Conservation (phyloP, 1,139 yeast species). For the Hemisphaericaspora xylofermentans region DNA sequence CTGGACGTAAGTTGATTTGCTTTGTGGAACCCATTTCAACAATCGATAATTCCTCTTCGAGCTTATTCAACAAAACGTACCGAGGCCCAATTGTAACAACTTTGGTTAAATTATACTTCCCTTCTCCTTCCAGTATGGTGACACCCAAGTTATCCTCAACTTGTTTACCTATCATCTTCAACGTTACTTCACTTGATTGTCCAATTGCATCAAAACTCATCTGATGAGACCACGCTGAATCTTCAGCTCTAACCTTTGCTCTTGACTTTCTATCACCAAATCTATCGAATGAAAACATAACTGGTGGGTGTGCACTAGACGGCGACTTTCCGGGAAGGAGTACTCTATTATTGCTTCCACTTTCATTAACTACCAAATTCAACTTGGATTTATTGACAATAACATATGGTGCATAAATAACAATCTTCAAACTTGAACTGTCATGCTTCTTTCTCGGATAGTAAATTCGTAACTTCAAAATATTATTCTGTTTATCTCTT, state of each 20-base stretch:
- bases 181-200: slow-evolving; percentile 64
- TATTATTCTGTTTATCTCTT: slow-evolving; percentile 22
- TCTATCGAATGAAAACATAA: slow-evolving; percentile 80
- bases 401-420: slow-evolving; percentile 82
- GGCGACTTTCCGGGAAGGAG: slow-evolving; percentile 28
- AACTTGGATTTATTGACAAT: slow-evolving; percentile 78
- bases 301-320: slow-evolving; percentile 46
- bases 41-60: slow-evolving; percentile 55
- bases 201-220: slow-evolving; percentile 91
- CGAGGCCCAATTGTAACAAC: slow-evolving; percentile 83
- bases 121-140: slow-evolving; percentile 80
- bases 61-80: slow-evolving; percentile 66
- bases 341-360: slow-evolving; percentile 51
- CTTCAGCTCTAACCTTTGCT: slow-evolving; percentile 67
- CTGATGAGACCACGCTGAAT: slow-evolving; percentile 74
- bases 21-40: slow-evolving; percentile 69
- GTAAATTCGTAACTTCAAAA: slow-evolving; percentile 60
- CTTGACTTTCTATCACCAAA: slow-evolving; percentile 61
- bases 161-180: slow-evolving; percentile 57
- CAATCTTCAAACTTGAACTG: slow-evolving; percentile 58
- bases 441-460: slow-evolving; percentile 50
- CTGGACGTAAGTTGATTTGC: slow-evolving; percentile 44
- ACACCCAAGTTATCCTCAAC: slow-evolving; percentile 77
- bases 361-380: slow-evolving; percentile 59
- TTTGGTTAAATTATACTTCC: slow-evolving; percentile 74